Evolutionary conservation across 2,329 filamentous ascomycete genomes (phyloP), one percentile per base, ranked within the genome.

Genomic region (Cordyceps javanica): DNA sequence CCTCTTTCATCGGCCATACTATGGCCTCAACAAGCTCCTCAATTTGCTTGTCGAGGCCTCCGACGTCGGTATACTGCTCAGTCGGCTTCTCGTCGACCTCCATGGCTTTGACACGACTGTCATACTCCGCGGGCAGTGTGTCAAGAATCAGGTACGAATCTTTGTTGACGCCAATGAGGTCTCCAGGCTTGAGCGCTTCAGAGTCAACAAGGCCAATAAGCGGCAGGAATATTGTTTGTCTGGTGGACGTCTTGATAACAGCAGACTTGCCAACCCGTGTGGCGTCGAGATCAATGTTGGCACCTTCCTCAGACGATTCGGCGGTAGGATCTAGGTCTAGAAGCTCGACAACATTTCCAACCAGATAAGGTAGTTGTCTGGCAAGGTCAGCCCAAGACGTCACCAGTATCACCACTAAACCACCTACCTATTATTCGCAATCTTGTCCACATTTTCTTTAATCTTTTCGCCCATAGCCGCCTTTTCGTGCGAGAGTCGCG

Each of bases 1-100:
- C 92, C 77, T 99, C 93, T 82, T 97, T 97, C 94, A 99, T 99
- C 2, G 94, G 94, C 93, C 93, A 97, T 30, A 99, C 94, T 51
- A 99, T 94, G 57, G 94, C 94, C 77, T 99, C 94, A 9, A 99
- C 92, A 56, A 99, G 82, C 77, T 99, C 95, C 73, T 97, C 93
- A 69, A 99, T 99, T 79, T 99, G 94, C 78, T 99, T 99, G 76
- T 97, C 92, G 67, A 99, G 75, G 53, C 94, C 94, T 76, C 94
- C 94, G 14, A 99, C 95, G 77, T 99, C 94, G 56, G 88, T 94
- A 77, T 99, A 99, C 77, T 97, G 96, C 76, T 99, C 94, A 39
- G 92, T 97, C 10, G 94, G 95, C 81, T 99, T 99, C 82, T 99
- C 95, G 68, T 99, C 94, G 8, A 99, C 94, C 78, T 99, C 95